Percentiles rank a stretch among this genome's conserved stretches.
Evolutionary conservation across 75 land plant species (phyloP).

Genomic region (Adiantum capillusveneris): DNA sequence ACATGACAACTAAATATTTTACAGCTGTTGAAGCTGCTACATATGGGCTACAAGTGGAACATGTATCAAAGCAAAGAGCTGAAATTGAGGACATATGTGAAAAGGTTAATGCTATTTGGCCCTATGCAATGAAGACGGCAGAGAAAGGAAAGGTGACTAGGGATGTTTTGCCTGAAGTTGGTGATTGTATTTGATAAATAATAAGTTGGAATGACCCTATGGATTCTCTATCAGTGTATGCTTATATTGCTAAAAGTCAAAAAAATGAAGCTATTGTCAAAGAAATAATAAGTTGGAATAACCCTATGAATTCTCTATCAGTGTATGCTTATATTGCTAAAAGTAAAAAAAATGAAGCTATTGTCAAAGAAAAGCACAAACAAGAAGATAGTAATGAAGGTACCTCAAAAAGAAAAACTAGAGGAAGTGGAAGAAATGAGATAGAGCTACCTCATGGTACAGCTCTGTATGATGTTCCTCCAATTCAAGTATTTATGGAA

Average conservation of each 20-base stretch:
- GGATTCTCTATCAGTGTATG: no score
- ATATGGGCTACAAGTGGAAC: not conserved
- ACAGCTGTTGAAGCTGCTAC: not conserved
- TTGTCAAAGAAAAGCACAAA: not conserved
- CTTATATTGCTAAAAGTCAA: no score
- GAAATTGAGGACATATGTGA: not conserved
- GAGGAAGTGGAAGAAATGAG: constrained; percentile 1
- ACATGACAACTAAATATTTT: not conserved
- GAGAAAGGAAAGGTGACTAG: not conserved
- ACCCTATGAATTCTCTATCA: no score
- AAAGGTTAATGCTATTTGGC: not conserved
- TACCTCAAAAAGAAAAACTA: not conserved
- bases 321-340: no score
- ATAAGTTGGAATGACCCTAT: no score
- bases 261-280: no score
- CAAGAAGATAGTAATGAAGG: not conserved
- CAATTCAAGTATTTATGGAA: not conserved
- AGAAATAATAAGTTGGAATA: no score
- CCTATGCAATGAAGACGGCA: not conserved
- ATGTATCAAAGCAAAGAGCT: not conserved
- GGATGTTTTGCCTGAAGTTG: no score
- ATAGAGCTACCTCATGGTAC: not conserved
- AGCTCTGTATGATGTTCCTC: not conserved
- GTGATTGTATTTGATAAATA: no score
- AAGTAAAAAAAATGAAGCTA: not conserved